Evolutionary conservation across 176 grass and related monocot genomes (phyloP), one percentile per base, ranked within the genome.

Genomic region (Bonia amplexicaulis): DNA sequence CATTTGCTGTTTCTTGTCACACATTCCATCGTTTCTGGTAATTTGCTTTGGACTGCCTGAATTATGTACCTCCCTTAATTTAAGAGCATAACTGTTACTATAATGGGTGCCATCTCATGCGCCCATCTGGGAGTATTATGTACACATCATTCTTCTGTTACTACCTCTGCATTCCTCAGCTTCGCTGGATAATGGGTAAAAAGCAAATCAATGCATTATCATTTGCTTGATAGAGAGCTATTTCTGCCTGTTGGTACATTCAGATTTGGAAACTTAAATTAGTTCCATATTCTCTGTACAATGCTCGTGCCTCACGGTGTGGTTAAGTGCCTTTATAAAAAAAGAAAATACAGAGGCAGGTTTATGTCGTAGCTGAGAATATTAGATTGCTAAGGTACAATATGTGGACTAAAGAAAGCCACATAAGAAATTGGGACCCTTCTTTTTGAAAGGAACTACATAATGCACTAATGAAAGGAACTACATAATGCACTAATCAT

Each of bases 391-490:
- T 68, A 31, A 7, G 61, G 40, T 67, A 68, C 19, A 37, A 55
- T 58, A 44, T 33, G 25, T 81, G 78, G 53, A 65, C 17, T 22
- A 55, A 52, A 70, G 45, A 63, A 69, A 15, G 54, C 11, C 48
- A 48, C 14, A 71, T 57, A 84, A 37, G 25, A 42, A 57, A 74
- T 59, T 25, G 27, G 14, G 35, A 33, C 7, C 12, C 9, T 13
- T 73, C 20, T 81, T 74, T 25, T 4, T 49, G 27, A 85, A 58
- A 60, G 84, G 27, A 46, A 75, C 42, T 58, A 4, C 12, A 82
- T 49, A 49, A 47, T 76, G 39, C 62, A 46, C 6, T 67, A 52
- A 81, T 74, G 27, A 85, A 58, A 60, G 84, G 29, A 46, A 75
- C 42, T 59, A 6, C 12, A 82, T 49, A 49, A 47, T 76, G 39